These are phyloP conservation scores for Populus pruinosa DNA, from an alignment of 345 rosid species.

Conservation along the genomic window DNA sequence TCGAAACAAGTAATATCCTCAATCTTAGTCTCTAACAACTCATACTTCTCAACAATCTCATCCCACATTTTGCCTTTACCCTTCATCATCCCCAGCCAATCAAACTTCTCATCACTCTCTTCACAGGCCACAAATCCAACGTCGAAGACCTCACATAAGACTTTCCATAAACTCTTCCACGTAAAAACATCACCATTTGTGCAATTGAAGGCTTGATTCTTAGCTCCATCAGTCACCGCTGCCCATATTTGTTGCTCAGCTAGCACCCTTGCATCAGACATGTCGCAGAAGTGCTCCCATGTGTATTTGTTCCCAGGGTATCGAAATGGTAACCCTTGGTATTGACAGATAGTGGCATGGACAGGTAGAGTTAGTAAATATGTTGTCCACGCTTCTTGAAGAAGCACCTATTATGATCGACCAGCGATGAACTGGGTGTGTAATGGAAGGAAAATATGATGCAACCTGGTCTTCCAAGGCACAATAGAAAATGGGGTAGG, in stretches of 20 bases:
- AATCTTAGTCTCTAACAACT: slow-evolving; percentile 21
- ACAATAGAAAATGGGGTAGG: slow-evolving; percentile 40
- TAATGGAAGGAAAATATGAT: slow-evolving; percentile 11
- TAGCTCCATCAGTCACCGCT: background rate
- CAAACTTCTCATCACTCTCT: slow-evolving; percentile 23
- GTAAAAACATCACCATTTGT: slow-evolving; percentile 34
- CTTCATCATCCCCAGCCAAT: slow-evolving; percentile 19
- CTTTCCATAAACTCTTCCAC: slow-evolving; percentile 34
- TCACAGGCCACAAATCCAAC: slow-evolving; percentile 27
- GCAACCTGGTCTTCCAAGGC: slow-evolving; percentile 33
- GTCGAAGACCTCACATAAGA: slow-evolving; percentile 12
- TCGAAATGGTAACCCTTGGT: slow-evolving; percentile 25
- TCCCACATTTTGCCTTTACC: slow-evolving; percentile 30
- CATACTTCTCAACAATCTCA: slow-evolving; percentile 32
- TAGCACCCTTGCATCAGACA: slow-evolving; percentile 26
- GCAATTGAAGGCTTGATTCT: slow-evolving; percentile 42
- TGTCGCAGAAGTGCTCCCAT: slow-evolving; percentile 40
- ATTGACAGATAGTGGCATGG: slow-evolving; percentile 31
- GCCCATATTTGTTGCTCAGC: slow-evolving; percentile 46
- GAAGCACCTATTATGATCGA: slow-evolving; percentile 38
- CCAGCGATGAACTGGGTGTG: slow-evolving; percentile 29
- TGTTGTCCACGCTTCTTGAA: slow-evolving; percentile 19
- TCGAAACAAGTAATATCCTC: slow-evolving; percentile 33
- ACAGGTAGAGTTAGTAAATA: slow-evolving; percentile 15
- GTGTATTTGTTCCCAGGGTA: slow-evolving; percentile 29